phyloP scores from a whole-genome alignment of 192 early-diverging fungal species.

The Powellomyces hirtus region DNA sequence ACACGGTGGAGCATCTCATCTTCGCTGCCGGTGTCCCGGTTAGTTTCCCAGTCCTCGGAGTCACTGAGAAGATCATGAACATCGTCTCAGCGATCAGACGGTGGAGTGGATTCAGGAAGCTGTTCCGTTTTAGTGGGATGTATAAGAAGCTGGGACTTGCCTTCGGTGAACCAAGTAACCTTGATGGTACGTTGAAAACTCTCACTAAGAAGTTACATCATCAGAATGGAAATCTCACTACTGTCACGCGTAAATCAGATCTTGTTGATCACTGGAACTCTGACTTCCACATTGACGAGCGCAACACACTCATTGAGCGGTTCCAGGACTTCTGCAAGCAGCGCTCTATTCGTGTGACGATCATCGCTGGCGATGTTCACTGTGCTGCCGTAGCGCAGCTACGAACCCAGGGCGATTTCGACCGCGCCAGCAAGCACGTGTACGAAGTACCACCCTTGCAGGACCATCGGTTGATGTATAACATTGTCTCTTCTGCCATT shows the following conservation, averaged over 20 bases:
- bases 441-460: conserved; percentile 10
- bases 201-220: conserved; percentile 38
- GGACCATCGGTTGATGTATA: conserved; percentile 17
- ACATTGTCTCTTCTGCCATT: conserved; percentile 21
- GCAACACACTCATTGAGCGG: conserved; percentile 60
- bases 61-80: conserved; percentile 15
- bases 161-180: conserved; percentile 13
- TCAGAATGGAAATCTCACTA: conserved; percentile 6
- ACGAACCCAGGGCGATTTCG: neutral
- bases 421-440: neutral
- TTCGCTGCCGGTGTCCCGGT: conserved; percentile 72
- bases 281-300: conserved; percentile 67
- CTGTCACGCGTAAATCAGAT: conserved; percentile 42
- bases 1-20: conserved; percentile 63
- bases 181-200: conserved; percentile 10
- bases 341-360: conserved; percentile 69
- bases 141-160: conserved; percentile 11
- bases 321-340: conserved; percentile 65
- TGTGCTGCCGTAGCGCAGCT: conserved; percentile 21
- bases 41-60: conserved; percentile 64
- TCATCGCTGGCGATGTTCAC: conserved; percentile 80
- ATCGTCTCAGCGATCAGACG: conserved; percentile 2
- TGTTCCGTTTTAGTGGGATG: conserved; percentile 6
- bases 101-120: neutral
- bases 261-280: conserved; percentile 73